Base-by-base conservation (phyloP, 2,329 filamentous ascomycete species). In the Cercospora janseana region DNA sequence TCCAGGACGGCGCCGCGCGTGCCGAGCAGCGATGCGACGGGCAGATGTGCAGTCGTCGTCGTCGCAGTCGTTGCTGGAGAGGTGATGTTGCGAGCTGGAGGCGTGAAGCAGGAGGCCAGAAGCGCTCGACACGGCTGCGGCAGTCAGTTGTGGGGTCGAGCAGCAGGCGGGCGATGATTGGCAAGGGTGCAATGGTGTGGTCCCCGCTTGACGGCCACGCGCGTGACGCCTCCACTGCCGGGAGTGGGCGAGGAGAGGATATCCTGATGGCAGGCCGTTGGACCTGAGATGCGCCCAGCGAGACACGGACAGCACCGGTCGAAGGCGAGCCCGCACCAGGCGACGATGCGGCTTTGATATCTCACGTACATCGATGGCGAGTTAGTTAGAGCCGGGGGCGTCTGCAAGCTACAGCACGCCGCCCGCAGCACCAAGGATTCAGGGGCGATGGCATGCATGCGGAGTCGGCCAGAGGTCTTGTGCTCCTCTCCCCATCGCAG, bases 381-480 rank as follows among this genome's bases (percentile, higher is more conserved):
- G 54, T 46, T 46, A 57, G 52, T 37, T 51, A 50, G 18, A 21
- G 40, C 34, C 42, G 34, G 29, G 28, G 27, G 16, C 28, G 16
- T 27, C 29, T 46, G 31, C 43, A 46, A 35, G 31, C 29, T 46
- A 46, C 53, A 53, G 49, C 50, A 34, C 48, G 49, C 55, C 55
- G 50, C 29, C 49, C 49, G 52, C 46, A 42, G 34, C 43, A 35
- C 50, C 50, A 56, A 51, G 56, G 56, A 56, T 54, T 46, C 56
- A 56, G 50, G 55, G 54, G 50, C 44, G 20, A 43, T 35, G 35
- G 26, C 28, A 46, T 58, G 52, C 52, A 47, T 59, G 54, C 56
- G 54, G 56, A 58, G 56, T 54, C 51, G 37, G 29, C 40, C 48
- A 18, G 40, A 51, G 41, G 47, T 41, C 47, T 49, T 47, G 53